Evolutionary conservation across 2,329 filamentous ascomycete species (phyloP), one percentile per base, ranked within the genome.

Genomic region (Scortechinia acanthostroma): DNA sequence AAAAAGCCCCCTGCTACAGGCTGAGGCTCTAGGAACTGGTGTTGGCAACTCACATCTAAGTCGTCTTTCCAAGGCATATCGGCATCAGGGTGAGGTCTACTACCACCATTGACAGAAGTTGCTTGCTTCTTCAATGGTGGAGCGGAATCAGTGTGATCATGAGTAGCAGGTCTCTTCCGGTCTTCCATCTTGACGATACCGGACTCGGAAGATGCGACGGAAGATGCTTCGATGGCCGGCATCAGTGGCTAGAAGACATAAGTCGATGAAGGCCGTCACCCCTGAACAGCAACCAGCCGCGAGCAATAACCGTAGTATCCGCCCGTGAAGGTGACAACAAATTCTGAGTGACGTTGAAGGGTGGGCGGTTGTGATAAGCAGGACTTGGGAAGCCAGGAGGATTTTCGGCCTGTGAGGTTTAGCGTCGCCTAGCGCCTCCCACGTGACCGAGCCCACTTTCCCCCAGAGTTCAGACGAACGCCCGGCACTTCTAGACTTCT

Each of bases 131-230:
- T 86, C 49, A 72, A 69, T 46, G 80, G 79, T 52, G 80, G 80
- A 51, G 73, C 73, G 53, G 74, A 64, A 53, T 83, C 74, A 45
- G 52, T 51, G 53, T 69, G 66, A 54, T 81, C 80, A 55, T 71
- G 65, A 48, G 72, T 70, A 53, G 78, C 76, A 54, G 78, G 74
- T 69, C 81, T 70, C 69, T 86, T 86, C 68, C 81, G 79, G 64
- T 85, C 81, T 66, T 86, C 81, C 81, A 86, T 86, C 69, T 80
- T 82, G 65, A 77, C 68, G 61, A 76, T 13, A 19, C 35, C 35
- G 6, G 35, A 19, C 17, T 40, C 35, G 17, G 35, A 40, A 40
- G 35, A 40, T 19, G 20, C 35, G 17, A 40, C 35, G 17, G 35
- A 17, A n/a, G 25, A 10, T 13, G 35, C 10, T 19, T 40, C 35